Base-by-base conservation (phyloP, 768 basidiomycete species). In the Mycena vitilis region DNA sequence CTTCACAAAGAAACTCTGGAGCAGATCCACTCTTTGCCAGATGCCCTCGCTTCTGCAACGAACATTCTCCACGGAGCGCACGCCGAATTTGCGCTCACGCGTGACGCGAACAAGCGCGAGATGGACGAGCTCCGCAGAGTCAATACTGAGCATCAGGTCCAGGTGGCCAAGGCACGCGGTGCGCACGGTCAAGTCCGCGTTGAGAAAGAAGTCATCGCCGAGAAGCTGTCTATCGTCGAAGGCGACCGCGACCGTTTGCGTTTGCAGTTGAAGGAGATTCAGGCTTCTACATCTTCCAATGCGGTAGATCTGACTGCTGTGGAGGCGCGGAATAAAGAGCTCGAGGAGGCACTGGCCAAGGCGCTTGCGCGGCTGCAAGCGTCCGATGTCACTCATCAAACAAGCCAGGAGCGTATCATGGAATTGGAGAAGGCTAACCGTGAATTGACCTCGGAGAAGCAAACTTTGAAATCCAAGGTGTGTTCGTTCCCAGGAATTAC, bases 161-260 rank as follows among this genome's bases (percentile, higher is more conserved):
- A 94, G 73, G 73, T 95, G 13, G 86, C 88, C 15, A 93, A 93
- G 79, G 91, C 94, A 57, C 90, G 92, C 60, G 87, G 89, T 23
- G 88, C 89, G 16, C 90, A 93, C 72, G 92, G 93, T 0, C 90
- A 92, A 74, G 86, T 91, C 7, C 88, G 92, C 18, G 92, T 92
- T 16, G 94, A 95, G 82, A 95, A 94, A 79, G 94, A 95, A 56
- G 80, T 87, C 44, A 76, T 94, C 53, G 78, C 74, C 23, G 91
- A 94, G 70, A 91, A 91, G 69, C 79, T 93, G 37, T 79, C 77
- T 25, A 81, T 81, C 25, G 82, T 82, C 0, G 93, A 95, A 75
- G 81, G 76, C 36, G 93, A 95, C 60, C 87, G 92, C 23, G 91
- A 95, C 23, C 78, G 79, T 6, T 76, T 93, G 51, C 86, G 86